A percentile compares a stretch with the other conserved stretches of the same genome.
phyloP scores from a whole-genome alignment of 495 filamentous ascomycete species.

The Aspergillus ostianus region DNA sequence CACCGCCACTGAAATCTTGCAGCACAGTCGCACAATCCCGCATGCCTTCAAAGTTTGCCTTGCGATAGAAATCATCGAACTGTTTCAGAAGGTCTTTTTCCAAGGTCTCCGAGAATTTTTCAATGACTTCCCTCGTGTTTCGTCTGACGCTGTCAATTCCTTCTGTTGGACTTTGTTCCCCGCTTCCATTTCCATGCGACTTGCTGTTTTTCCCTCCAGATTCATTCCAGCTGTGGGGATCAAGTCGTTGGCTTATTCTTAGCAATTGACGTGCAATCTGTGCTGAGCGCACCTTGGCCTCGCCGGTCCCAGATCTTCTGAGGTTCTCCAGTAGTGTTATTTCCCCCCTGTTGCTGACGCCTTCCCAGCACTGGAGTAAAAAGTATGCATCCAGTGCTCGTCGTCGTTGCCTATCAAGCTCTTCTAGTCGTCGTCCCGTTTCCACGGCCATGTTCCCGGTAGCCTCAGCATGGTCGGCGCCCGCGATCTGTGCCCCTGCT shows the following conservation, averaged over 20 bases:
- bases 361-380: constrained; percentile 91
- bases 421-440: constrained; percentile 89
- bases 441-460: constrained; percentile 88
- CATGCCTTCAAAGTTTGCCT: constrained; percentile 95
- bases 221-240: constrained; percentile 68
- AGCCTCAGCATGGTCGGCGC: constrained; percentile 51
- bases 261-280: constrained; percentile 86
- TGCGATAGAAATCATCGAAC: constrained; percentile 93
- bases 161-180: constrained; percentile 39
- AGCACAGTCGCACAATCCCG: constrained; percentile 89
- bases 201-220: constrained; percentile 61
- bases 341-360: constrained; percentile 82
- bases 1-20: constrained; percentile 92
- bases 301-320: constrained; percentile 70
- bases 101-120: constrained; percentile 93
- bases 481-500: constrained; percentile 34
- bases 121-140: constrained; percentile 86
- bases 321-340: constrained; percentile 79
- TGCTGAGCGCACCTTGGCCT: constrained; percentile 85
- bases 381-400: constrained; percentile 92
- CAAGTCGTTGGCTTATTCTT: constrained; percentile 81
- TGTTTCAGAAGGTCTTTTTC: constrained; percentile 95
- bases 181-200: constrained; percentile 27
- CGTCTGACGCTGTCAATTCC: constrained; percentile 38
- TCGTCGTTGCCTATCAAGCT: constrained; percentile 86